phyloP scores from a whole-genome alignment of 306 rosid genomes.

The Gleditsia sinensis region DNA sequence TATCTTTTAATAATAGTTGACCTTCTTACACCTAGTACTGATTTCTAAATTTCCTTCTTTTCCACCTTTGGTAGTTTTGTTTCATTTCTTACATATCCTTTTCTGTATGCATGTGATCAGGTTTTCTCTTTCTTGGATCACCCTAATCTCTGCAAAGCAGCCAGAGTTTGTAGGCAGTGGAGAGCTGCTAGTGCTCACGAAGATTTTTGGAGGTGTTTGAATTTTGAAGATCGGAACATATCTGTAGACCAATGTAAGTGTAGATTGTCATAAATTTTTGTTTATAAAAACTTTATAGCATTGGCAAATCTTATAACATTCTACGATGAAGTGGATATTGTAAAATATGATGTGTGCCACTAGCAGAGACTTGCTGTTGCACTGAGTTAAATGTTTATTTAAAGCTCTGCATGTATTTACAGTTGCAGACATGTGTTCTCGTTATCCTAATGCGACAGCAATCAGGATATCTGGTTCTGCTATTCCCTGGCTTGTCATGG shows the following conservation, averaged over 20 bases:
- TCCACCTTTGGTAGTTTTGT: neutral
- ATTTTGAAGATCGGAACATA: conserved; percentile 74
- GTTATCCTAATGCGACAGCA: conserved; percentile 81
- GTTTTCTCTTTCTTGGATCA: conserved; percentile 93
- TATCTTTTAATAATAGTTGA: neutral
- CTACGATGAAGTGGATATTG: neutral
- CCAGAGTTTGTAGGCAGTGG: conserved; percentile 86
- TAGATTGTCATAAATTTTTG: conserved; percentile 4
- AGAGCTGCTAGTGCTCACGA: conserved; percentile 86
- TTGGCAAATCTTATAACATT: neutral
- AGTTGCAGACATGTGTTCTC: conserved; percentile 77
- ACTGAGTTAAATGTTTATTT: neutral
- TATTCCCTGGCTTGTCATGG: conserved; percentile 59
- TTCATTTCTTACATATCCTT: neutral
- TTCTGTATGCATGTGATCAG: conserved; percentile 38
- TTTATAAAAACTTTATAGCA: neutral
- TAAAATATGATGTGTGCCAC: neutral
- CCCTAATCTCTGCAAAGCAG: conserved; percentile 79
- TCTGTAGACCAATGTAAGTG: conserved; percentile 79
- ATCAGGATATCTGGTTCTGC: conserved; percentile 64
- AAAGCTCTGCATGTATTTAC: conserved; percentile 33
- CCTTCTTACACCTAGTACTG: neutral
- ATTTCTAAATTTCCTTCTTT: neutral
- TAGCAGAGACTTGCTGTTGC: neutral
- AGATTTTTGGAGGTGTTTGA: conserved; percentile 84